A percentile compares a stretch with the other conserved stretches of the same genome.
phyloP scores from a whole-genome alignment of 495 filamentous ascomycete genomes.

The Hyaloscypha bicolor region DNA sequence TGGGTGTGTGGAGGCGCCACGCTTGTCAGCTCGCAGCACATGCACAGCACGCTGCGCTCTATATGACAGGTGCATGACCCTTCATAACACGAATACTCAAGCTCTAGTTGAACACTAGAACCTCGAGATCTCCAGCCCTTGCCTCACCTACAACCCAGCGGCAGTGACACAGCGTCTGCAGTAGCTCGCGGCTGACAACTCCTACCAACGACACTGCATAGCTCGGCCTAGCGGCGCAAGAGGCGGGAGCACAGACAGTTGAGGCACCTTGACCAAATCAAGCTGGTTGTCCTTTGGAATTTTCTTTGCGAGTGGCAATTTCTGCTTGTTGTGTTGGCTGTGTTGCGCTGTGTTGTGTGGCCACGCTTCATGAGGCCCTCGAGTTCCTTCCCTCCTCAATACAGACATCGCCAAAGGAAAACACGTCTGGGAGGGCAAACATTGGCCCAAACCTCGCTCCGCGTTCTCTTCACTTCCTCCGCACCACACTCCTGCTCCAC shows the following conservation, averaged over 20 bases:
- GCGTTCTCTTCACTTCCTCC: too few species aligned
- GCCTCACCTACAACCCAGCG: background rate
- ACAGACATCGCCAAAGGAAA: too few species aligned
- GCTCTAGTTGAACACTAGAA: background rate
- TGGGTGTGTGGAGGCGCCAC: background rate
- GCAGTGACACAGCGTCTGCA: background rate
- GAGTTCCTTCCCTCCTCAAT: too few species aligned
- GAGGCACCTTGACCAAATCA: background rate
- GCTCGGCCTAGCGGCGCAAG: background rate
- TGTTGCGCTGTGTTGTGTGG: too few species aligned
- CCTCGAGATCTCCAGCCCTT: background rate
- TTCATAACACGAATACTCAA: background rate
- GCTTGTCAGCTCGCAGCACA: background rate
- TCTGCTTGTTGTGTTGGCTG: too few species aligned
- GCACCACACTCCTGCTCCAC: too few species aligned
- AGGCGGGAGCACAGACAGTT: background rate
- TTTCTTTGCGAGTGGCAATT: too few species aligned
- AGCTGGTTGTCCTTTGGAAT: background rate
- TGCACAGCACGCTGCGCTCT: background rate
- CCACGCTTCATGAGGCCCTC: too few species aligned
- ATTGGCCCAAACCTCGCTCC: too few species aligned
- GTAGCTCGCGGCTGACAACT: constrained; percentile 1
- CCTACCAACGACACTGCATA: background rate
- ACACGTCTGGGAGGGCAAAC: too few species aligned
- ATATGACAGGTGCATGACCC: background rate